Base-by-base conservation (phyloP, 2,329 filamentous ascomycete genomes). In the Neonectria sp. region DNA sequence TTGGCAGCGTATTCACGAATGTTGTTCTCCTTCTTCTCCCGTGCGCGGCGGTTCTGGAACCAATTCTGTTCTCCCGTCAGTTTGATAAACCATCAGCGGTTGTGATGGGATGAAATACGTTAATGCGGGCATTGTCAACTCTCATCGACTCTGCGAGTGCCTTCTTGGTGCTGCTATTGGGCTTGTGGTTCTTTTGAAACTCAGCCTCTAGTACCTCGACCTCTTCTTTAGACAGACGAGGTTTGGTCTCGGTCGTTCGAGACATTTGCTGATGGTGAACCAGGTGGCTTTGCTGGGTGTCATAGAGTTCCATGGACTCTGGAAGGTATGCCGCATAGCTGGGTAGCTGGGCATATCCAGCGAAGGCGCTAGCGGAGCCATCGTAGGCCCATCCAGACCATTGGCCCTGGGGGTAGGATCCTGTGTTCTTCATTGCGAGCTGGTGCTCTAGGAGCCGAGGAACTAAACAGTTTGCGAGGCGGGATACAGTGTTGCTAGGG, bases 41-140 rank as follows among this genome's bases (percentile, higher is more conserved):
- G 88, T 60, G 90, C 89, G 58, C 90, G 85, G 66, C 90, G 83
- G 76, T 92, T 92, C 72, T 92, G 90, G 75, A 92, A 92, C 90
- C 90, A 92, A 76, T 92, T 92, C 89, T 91, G 59, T 11, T 13
- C 49, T 12, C n/a, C 17, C 37, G 78, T 84, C 75, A 83, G 80
- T 66, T 24, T 15, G n/a, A 8, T 25, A 48, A 27, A 24, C 24
- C 27, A 6, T 24, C 13, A 9, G 15, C 21, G 21, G 37, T 7
- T 24, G 33, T 21, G 15, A 11, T 57, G 43, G 63, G 25, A 49
- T 29, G 17, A 80, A 81, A 71, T 80, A 91, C 89, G 74, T 91
- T 91, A 70, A 91, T 91, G 69, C 89, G 84, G 21, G 89, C 86
- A 70, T 89, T 84, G 70, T 91, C 89, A n/a, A 91, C 86, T 59